Conservation (phyloP, 2,329 filamentous ascomycete genomes). For the Colletotrichum lupini region DNA sequence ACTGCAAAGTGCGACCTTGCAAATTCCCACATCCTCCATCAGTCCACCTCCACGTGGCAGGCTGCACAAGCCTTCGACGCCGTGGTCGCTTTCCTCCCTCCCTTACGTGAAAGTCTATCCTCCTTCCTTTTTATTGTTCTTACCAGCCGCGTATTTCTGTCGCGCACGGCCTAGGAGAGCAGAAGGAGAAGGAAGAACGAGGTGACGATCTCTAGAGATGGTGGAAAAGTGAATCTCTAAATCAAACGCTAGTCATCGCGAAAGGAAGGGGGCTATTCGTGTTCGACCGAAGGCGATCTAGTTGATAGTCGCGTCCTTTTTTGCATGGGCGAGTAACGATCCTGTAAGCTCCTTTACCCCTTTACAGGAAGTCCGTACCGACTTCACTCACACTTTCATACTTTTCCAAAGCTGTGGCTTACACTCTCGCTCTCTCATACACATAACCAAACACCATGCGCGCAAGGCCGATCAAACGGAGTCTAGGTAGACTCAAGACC, state of each 20-base stretch:
- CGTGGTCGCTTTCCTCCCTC: neutral
- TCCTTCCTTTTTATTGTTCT: neutral
- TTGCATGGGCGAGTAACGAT: neutral
- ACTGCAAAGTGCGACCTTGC: neutral
- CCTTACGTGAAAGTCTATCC: neutral
- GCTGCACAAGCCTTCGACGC: neutral
- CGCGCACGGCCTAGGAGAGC: neutral
- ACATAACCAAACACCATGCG: no score
- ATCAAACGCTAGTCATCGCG: neutral
- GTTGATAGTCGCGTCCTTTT: neutral
- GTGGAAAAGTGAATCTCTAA: neutral
- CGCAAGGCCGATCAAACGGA: no score
- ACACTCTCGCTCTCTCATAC: no score
- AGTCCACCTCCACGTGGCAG: constrained; percentile 6
- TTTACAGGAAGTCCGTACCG: no score
- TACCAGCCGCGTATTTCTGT: neutral
- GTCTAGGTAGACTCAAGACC: no score
- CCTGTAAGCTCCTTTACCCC: neutral
- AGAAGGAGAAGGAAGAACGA: neutral
- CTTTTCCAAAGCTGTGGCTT: no score
- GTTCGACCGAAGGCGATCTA: neutral
- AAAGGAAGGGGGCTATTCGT: neutral
- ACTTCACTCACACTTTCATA: no score
- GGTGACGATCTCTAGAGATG: neutral
- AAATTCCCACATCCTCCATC: neutral